Conservation (phyloP, 2,329 filamentous ascomycete species). For the Colletotrichum acutatum region DNA sequence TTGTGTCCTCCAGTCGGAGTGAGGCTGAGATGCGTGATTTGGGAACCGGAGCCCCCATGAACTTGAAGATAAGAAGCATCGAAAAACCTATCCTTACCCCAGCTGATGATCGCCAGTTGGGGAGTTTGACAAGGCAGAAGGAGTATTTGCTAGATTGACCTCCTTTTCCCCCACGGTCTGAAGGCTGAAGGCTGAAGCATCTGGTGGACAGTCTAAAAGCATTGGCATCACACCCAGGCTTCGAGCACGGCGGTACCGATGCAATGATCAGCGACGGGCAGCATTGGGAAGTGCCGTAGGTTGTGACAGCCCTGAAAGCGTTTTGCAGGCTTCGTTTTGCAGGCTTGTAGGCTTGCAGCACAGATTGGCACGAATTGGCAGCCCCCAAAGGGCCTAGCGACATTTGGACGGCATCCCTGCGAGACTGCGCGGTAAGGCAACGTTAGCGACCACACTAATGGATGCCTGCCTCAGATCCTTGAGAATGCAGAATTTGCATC, state of each 20-base stretch:
- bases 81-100: neutral
- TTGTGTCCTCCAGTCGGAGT: neutral
- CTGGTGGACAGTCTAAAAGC: neutral
- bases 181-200: slow-evolving; percentile 8
- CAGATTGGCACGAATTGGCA: neutral
- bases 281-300: slow-evolving; percentile 24
- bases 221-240: neutral
- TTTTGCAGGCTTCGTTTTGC: neutral
- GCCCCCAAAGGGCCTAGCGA: slow-evolving; percentile 16
- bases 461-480: slow-evolving; percentile 33
- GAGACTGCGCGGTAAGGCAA: slow-evolving; percentile 24
- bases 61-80: neutral
- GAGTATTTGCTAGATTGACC: slow-evolving; percentile 5
- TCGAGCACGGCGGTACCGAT: slow-evolving; percentile 1
- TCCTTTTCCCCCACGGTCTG: neutral
- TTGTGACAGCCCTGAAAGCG: slow-evolving; percentile 8
- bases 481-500: slow-evolving; percentile 25
- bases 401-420: slow-evolving; percentile 24
- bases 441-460: slow-evolving; percentile 30
- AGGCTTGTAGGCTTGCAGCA: neutral
- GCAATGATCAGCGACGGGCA: slow-evolving; percentile 24
- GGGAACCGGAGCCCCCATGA: neutral
- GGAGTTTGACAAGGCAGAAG: neutral
- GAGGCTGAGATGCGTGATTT: neutral
- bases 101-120: slow-evolving; percentile 7